These are phyloP conservation scores for Hyaloperonospora brassicae DNA, from an alignment of 352 stramenopile genomes.

Conservation along the genomic window DNA sequence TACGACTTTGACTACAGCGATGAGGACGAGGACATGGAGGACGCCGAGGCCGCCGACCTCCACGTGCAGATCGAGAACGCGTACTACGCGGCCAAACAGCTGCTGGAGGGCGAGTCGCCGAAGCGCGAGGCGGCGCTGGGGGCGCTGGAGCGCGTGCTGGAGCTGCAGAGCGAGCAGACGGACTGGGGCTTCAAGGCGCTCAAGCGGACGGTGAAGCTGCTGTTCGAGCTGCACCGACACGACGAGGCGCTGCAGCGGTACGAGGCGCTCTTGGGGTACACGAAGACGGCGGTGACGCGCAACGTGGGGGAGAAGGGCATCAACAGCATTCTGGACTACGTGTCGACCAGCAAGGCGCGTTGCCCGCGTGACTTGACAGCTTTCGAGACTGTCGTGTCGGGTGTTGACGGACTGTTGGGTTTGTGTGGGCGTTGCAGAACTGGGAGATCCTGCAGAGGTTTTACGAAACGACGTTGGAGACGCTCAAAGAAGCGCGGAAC, in stretches of 20 bases:
- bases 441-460: slow-evolving; percentile 81
- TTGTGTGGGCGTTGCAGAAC: slow-evolving; percentile 29
- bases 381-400: too few relatives aligned
- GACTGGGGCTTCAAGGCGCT: slow-evolving; percentile 92
- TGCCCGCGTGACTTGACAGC: neutral
- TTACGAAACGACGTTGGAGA: slow-evolving; percentile 82
- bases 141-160: slow-evolving; percentile 47
- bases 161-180: slow-evolving; percentile 43
- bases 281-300: slow-evolving; percentile 81
- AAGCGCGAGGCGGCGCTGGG: slow-evolving; percentile 33
- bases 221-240: slow-evolving; percentile 69
- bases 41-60: slow-evolving; percentile 54
- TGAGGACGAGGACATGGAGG: slow-evolving; percentile 86
- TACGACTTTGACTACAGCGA: slow-evolving; percentile 91
- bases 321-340: slow-evolving; percentile 92
- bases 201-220: slow-evolving; percentile 92
- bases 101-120: slow-evolving; percentile 50
- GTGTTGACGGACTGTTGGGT: neutral
- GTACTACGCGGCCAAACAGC: slow-evolving; percentile 89
- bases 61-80: slow-evolving; percentile 90
- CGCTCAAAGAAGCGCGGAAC: slow-evolving; percentile 74
- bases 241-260: slow-evolving; percentile 79
- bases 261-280: slow-evolving; percentile 85
- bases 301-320: slow-evolving; percentile 94
- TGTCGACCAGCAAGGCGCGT: slow-evolving; percentile 74